These are phyloP conservation scores for Fistulifera pelliculosa DNA, from an alignment of 108 stramenopile species.

Conservation along the genomic window DNA sequence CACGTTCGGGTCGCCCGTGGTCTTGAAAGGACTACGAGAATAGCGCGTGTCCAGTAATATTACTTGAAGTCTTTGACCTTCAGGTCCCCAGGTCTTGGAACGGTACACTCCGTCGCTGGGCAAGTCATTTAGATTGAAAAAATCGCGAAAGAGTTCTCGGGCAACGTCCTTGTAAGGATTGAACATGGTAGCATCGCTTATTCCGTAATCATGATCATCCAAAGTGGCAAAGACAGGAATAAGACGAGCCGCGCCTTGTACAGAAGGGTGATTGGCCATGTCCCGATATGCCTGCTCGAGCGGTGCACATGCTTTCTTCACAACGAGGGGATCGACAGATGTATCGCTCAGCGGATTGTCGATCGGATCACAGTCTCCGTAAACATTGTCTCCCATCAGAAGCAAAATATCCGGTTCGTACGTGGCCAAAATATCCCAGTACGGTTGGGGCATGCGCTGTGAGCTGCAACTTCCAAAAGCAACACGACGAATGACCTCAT, in stretches of 20 bases:
- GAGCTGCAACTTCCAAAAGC: slow-evolving; percentile 15
- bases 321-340: background rate
- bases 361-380: slow-evolving; percentile 14
- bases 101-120: slow-evolving; percentile 13
- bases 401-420: slow-evolving; percentile 14
- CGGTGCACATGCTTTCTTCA: slow-evolving; percentile 3
- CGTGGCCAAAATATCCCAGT: slow-evolving; percentile 16
- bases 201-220: slow-evolving; percentile 25
- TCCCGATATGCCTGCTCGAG: slow-evolving; percentile 14
- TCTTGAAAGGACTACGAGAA: slow-evolving; percentile 3
- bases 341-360: background rate
- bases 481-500: background rate
- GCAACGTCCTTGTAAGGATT: slow-evolving; percentile 26
- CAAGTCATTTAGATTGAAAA: slow-evolving; percentile 13
- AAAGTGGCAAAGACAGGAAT: slow-evolving; percentile 12
- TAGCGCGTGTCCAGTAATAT: slow-evolving; percentile 22
- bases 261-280: slow-evolving; percentile 13
- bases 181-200: background rate
- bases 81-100: slow-evolving; percentile 2
- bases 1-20: background rate
- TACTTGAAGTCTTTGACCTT: slow-evolving; percentile 8
- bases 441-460: slow-evolving; percentile 11
- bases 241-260: slow-evolving; percentile 5
- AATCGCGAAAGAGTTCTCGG: slow-evolving; percentile 12
- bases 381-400: slow-evolving; percentile 22